These are phyloP conservation scores for Ophiostoma pallidulum DNA, from an alignment of 2,329 filamentous ascomycete genomes.

Conservation along the genomic window DNA sequence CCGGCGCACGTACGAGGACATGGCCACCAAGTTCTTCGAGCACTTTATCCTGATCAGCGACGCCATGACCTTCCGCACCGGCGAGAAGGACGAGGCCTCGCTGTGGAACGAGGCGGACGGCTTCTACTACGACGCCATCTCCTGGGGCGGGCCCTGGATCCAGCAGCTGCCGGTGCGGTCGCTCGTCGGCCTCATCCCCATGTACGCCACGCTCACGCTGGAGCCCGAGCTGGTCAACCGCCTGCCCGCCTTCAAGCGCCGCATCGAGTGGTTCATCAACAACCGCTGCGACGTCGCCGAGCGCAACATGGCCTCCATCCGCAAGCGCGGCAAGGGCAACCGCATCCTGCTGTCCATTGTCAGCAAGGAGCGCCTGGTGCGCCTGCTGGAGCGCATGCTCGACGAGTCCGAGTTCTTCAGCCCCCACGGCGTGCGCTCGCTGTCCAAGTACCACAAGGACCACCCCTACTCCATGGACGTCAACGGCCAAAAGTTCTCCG, in stretches of 20 bases:
- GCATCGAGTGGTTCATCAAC: slow-evolving; percentile 88
- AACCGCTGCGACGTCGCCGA: slow-evolving; percentile 80
- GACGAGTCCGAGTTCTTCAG: slow-evolving; percentile 90
- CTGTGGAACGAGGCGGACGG: slow-evolving; percentile 95
- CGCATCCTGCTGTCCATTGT: slow-evolving; percentile 81
- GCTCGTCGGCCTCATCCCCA: slow-evolving; percentile 83
- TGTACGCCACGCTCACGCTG: slow-evolving; percentile 84
- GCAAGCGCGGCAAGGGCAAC: slow-evolving; percentile 80
- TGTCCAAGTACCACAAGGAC: slow-evolving; percentile 86
- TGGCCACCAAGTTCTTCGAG: slow-evolving; percentile 97
- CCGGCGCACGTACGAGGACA: slow-evolving; percentile 88
- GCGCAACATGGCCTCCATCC: slow-evolving; percentile 90
- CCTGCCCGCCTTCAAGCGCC: slow-evolving; percentile 85
- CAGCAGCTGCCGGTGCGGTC: slow-evolving; percentile 89
- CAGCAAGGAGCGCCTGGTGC: slow-evolving; percentile 82
- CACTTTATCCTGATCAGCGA: slow-evolving; percentile 98
- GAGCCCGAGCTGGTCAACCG: slow-evolving; percentile 91
- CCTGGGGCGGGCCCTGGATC: slow-evolving; percentile 87
- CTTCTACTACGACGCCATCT: slow-evolving; percentile 98
- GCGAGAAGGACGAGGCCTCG: slow-evolving; percentile 62
- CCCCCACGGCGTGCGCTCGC: slow-evolving; percentile 78
- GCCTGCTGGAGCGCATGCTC: slow-evolving; percentile 85
- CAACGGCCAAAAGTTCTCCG: slow-evolving; percentile 79
- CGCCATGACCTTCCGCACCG: slow-evolving; percentile 81
- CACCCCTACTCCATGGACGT: slow-evolving; percentile 93